A percentile compares a stretch with the other conserved stretches of the same genome.
phyloP scores from a whole-genome alignment of 768 basidiomycete genomes.

The Mycena galopus region DNA sequence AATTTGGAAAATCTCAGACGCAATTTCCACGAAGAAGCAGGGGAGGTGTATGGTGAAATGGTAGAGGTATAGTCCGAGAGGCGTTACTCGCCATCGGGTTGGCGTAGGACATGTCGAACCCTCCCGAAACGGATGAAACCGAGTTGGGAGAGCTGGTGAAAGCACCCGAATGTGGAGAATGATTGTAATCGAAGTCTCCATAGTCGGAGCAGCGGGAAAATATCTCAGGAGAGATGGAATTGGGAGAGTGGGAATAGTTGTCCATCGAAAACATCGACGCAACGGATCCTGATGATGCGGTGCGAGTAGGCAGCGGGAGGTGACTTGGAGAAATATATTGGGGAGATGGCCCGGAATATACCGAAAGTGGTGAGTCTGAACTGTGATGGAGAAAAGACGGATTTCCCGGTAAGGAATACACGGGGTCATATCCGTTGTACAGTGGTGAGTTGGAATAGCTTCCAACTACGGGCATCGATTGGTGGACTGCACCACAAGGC shows the following conservation, averaged over 20 bases:
- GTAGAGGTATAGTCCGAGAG: slow-evolving; percentile 18
- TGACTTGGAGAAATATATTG: neutral
- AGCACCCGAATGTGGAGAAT: slow-evolving; percentile 12
- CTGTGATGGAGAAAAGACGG: slow-evolving; percentile 9
- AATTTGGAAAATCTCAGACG: neutral
- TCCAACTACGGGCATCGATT: slow-evolving; percentile 4
- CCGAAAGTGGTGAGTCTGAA: slow-evolving; percentile 12
- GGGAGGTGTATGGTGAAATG: neutral
- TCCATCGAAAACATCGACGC: slow-evolving; percentile 18
- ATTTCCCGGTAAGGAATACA: neutral
- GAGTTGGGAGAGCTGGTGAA: slow-evolving; percentile 12
- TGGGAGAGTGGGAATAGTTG: neutral
- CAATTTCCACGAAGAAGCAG: neutral
- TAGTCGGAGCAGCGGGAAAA: slow-evolving; percentile 2
- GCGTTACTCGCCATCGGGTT: neutral
- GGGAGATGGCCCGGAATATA: slow-evolving; percentile 4
- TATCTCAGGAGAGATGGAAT: neutral
- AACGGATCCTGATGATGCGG: slow-evolving; percentile 11
- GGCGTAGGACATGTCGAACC: neutral
- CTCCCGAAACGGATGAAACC: slow-evolving; percentile 6
- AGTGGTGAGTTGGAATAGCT: slow-evolving; percentile 6
- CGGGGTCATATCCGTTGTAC: slow-evolving; percentile 16
- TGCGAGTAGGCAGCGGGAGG: neutral
- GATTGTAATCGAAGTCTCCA: slow-evolving; percentile 4
- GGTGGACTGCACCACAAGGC: neutral